Conservation (phyloP, 768 basidiomycete species). For the Rhodotorula graminis region DNA sequence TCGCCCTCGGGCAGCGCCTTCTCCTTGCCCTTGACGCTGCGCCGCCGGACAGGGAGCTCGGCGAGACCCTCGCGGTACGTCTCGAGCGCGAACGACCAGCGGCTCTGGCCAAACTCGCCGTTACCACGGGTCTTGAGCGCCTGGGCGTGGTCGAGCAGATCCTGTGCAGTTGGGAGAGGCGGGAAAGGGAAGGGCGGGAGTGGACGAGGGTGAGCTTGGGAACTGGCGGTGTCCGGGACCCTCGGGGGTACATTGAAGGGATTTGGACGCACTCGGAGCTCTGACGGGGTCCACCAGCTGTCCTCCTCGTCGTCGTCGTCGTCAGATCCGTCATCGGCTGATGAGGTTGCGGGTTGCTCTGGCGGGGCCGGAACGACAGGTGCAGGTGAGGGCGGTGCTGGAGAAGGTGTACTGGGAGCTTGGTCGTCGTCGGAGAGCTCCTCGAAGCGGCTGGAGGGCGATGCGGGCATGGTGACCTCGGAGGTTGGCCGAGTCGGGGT, state of each 20-base stretch:
- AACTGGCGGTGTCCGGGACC: neutral
- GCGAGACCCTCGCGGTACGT: conserved; percentile 27
- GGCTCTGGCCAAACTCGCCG: conserved; percentile 18
- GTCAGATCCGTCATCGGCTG: neutral
- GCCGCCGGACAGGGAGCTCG: conserved; percentile 15
- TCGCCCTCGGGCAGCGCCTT: neutral
- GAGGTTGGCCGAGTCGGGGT: too few species aligned
- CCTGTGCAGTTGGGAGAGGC: neutral
- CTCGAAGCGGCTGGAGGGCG: conserved; percentile 1
- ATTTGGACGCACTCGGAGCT: neutral
- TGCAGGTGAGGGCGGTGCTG: neutral
- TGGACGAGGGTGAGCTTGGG: too few species aligned
- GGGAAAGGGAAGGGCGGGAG: neutral
- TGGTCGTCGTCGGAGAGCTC: conserved; percentile 13
- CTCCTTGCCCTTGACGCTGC: conserved; percentile 23
- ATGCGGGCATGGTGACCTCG: neutral
- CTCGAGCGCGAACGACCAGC: conserved; percentile 27
- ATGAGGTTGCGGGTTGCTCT: neutral
- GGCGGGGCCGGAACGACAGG: neutral
- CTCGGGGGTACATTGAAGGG: neutral
- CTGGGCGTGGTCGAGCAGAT: conserved; percentile 9
- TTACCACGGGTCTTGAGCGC: conserved; percentile 24
- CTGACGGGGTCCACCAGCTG: conserved; percentile 4
- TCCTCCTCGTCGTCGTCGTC: neutral
- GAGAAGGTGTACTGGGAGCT: neutral